Conservation (phyloP, 2,329 filamentous ascomycete genomes). For the Hypoxylon sp. region DNA sequence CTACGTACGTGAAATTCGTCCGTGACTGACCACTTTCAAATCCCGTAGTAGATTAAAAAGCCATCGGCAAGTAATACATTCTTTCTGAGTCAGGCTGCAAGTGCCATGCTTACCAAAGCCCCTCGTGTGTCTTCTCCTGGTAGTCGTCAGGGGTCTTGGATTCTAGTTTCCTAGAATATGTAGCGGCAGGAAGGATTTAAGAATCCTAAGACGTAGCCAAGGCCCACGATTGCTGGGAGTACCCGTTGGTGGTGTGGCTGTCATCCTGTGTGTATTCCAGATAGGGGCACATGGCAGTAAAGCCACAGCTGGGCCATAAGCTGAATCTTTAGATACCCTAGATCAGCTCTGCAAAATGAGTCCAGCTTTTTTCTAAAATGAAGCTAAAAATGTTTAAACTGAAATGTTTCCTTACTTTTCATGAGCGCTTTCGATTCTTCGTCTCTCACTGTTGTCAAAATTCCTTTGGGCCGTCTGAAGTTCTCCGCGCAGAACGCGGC, state of each 20-base stretch:
- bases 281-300: constrained; percentile 44
- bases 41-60: constrained; percentile 41
- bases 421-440: constrained; percentile 27
- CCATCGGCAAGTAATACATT: constrained; percentile 44
- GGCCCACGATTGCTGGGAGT: constrained; percentile 43
- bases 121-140: constrained; percentile 29
- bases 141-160: constrained; percentile 38
- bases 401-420: constrained; percentile 28
- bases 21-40: constrained; percentile 44
- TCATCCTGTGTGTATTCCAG: constrained; percentile 40
- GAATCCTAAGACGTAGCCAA: constrained; percentile 42
- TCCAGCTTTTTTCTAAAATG: constrained; percentile 45
- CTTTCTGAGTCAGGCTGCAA: constrained; percentile 45
- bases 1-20: constrained; percentile 44
- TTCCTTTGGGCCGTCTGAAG: constrained; percentile 21
- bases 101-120: constrained; percentile 42
- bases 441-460: constrained; percentile 35
- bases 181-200: constrained; percentile 38
- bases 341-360: constrained; percentile 43
- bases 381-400: constrained; percentile 47
- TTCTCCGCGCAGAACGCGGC: constrained; percentile 44
- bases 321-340: constrained; percentile 47
- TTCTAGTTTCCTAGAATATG: constrained; percentile 37
- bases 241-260: constrained; percentile 41
- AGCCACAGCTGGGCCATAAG: constrained; percentile 49